A percentile compares a stretch with the other conserved stretches of the same genome.
Evolutionary conservation across 1,284 basidiomycete genomes (phyloP).

Genomic region (Cryptococcus sp.): DNA sequence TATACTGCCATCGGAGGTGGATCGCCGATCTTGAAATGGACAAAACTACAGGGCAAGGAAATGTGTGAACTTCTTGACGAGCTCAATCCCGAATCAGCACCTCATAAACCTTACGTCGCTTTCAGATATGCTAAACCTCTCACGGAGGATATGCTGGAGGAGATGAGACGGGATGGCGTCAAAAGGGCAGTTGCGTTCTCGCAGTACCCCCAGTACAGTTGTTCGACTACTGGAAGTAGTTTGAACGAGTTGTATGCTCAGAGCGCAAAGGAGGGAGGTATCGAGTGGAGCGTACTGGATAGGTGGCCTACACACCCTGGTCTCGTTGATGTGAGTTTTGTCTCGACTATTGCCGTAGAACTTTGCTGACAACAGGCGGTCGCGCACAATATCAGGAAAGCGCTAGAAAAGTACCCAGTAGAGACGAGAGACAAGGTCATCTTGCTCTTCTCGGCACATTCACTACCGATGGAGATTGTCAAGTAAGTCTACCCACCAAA

Average conservation of each 20-base stretch:
- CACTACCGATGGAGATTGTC: conserved; percentile 92
- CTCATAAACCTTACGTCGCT: conserved; percentile 92
- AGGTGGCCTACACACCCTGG: conserved; percentile 95
- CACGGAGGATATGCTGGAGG: conserved; percentile 73
- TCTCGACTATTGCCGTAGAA: not conserved
- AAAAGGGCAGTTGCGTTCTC: conserved; percentile 92
- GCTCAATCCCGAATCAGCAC: conserved; percentile 83
- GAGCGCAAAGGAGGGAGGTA: conserved; percentile 52
- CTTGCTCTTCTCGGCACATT: conserved; percentile 95
- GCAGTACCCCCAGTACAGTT: conserved; percentile 99
- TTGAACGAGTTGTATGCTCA: conserved; percentile 81
- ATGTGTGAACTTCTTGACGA: conserved; percentile 93
- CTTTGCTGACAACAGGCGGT: conserved; percentile 62
- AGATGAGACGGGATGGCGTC: conserved; percentile 89
- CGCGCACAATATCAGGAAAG: conserved; percentile 77
- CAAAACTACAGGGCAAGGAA: conserved; percentile 77
- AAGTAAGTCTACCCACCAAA: conserved; percentile 52
- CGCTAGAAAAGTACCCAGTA: conserved; percentile 74
- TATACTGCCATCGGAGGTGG: conserved; percentile 95
- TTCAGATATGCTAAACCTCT: conserved; percentile 90
- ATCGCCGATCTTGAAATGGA: conserved; percentile 94
- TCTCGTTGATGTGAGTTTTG: conserved; percentile 72
- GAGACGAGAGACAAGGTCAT: conserved; percentile 68
- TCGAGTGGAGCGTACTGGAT: conserved; percentile 97
- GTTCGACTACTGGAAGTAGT: conserved; percentile 95